These are phyloP conservation scores for Zygoascus ofunaensis DNA, from an alignment of 805 yeast species.

Conservation along the genomic window DNA sequence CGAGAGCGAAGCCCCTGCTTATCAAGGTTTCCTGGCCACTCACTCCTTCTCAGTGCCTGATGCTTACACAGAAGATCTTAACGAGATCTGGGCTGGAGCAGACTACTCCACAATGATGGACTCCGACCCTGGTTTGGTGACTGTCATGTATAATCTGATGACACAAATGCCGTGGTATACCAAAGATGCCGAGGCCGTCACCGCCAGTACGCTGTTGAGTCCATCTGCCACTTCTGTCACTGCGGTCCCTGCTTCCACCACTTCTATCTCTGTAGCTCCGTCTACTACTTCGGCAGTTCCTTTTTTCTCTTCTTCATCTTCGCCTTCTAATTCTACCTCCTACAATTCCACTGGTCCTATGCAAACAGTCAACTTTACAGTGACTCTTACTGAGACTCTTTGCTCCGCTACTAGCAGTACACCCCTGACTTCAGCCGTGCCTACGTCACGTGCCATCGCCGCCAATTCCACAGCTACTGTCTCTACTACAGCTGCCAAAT, in stretches of 20 bases:
- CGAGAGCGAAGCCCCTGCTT: constrained; percentile 3
- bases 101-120: constrained; percentile 6
- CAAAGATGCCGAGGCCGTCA: constrained; percentile 7
- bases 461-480: no score
- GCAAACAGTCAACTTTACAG: no score
- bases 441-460: no score
- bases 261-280: neutral
- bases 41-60: constrained; percentile 9
- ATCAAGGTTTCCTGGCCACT: constrained; percentile 10
- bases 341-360: neutral
- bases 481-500: no score
- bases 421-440: no score
- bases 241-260: neutral
- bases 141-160: constrained; percentile 10
- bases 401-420: no score
- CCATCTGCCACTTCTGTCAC: constrained; percentile 1
- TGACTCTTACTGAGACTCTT: no score
- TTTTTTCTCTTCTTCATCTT: neutral
- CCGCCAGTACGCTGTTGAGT: constrained; percentile 1
- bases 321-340: neutral
- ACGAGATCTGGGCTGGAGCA: constrained; percentile 10
- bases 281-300: neutral
- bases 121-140: constrained; percentile 7
- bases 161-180: constrained; percentile 14
- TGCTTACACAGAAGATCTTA: constrained; percentile 7